Evolutionary conservation across 83 land plant species (phyloP).

Genomic region (Picea abies): DNA sequence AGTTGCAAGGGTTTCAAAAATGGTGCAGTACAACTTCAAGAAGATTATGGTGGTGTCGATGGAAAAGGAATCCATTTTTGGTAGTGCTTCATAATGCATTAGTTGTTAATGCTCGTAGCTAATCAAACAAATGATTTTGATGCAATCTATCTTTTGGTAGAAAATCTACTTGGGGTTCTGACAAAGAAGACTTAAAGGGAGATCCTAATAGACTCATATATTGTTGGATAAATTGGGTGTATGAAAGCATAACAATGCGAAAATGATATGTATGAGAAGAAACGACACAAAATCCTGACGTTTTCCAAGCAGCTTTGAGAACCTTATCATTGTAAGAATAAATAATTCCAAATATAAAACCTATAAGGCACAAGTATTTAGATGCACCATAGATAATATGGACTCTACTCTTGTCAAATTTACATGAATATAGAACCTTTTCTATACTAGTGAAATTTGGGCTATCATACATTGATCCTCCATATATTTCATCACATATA

Average conservation of each 20-base stretch:
- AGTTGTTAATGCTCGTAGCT: no score
- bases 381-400: slow-evolving; percentile 93
- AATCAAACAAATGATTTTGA: no score
- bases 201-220: slow-evolving; percentile 13
- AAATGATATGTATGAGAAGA: slow-evolving; percentile 69
- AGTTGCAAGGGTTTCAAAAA: no score
- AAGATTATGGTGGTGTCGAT: no score
- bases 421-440: slow-evolving; percentile 45
- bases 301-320: slow-evolving; percentile 58
- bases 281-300: slow-evolving; percentile 76
- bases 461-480: slow-evolving; percentile 65
- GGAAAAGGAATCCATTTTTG: no score
- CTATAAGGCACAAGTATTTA: slow-evolving; percentile 82
- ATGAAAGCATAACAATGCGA: slow-evolving; percentile 63
- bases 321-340: slow-evolving; percentile 80
- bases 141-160: no score
- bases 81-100: no score
- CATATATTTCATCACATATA: slow-evolving; percentile 88
- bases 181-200: no score
- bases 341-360: slow-evolving; percentile 88
- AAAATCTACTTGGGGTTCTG: no score
- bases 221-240: slow-evolving; percentile 44
- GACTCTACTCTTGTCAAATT: slow-evolving; percentile 62
- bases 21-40: no score
- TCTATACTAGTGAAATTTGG: slow-evolving; percentile 78